Evolutionary conservation across 768 basidiomycete species (phyloP).

Genomic region (Pulveroboletus sp.): DNA sequence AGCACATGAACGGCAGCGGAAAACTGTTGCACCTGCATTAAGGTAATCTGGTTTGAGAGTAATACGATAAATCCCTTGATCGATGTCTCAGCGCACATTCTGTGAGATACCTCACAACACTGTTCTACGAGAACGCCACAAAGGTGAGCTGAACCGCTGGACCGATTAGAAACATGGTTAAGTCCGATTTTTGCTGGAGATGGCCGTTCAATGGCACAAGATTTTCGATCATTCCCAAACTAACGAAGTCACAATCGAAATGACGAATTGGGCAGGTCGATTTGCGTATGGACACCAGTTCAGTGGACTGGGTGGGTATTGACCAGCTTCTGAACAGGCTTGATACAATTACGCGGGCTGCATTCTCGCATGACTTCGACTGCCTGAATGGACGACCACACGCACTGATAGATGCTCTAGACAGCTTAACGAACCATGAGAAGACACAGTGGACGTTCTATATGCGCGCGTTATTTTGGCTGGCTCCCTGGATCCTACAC

Average conservation of each 20-base stretch:
- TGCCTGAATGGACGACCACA: constrained; percentile 50
- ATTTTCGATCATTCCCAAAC: constrained; percentile 39
- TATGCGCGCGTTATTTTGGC: constrained; percentile 61
- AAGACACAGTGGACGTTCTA: constrained; percentile 56
- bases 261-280: constrained; percentile 56
- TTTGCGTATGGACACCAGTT: constrained; percentile 47
- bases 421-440: constrained; percentile 59
- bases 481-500: constrained; percentile 51
- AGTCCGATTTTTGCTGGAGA: constrained; percentile 18
- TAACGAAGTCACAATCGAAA: constrained; percentile 46
- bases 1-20: constrained; percentile 53
- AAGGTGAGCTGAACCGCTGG: constrained; percentile 23
- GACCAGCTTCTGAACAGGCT: constrained; percentile 34
- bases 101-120: constrained; percentile 45
- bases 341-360: constrained; percentile 58
- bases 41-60: constrained; percentile 35
- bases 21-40: constrained; percentile 51
- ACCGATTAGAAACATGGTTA: background rate
- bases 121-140: constrained; percentile 56
- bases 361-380: constrained; percentile 59
- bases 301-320: background rate
- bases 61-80: background rate
- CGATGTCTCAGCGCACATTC: constrained; percentile 42
- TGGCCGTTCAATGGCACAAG: constrained; percentile 49
- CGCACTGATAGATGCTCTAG: constrained; percentile 48